Base-by-base conservation (phyloP, 2,329 filamentous ascomycete genomes). In the Ophiostoma sp. region DNA sequence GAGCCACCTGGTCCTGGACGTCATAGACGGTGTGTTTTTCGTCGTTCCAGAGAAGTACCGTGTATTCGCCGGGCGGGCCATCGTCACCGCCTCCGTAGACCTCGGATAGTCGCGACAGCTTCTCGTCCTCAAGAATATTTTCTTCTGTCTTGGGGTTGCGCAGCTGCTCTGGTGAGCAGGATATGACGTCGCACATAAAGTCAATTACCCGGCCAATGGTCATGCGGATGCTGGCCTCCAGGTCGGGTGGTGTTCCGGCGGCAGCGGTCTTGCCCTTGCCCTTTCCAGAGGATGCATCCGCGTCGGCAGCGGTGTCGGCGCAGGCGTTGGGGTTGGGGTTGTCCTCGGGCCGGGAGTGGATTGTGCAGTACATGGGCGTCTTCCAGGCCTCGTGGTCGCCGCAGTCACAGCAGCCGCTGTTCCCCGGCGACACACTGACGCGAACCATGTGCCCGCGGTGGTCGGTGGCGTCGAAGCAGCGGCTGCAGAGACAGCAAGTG, bases 101-200 rank as follows among this genome's bases (percentile, higher is more conserved):
- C 0, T 90, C 87, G 8, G 86, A 88, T 44, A 98, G 82, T 27
- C 94, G 86, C 20, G 94, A 97, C 71, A 86, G 84, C 71, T 85
- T 84, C 80, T 98, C 95, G 78, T 99, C 95, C 72, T 89, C 85
- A 70, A 87, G 81, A 70, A 99, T 95, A 0, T 89, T 90, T 69
- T 93, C 89, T 73, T 89, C 87, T 0, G 93, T 91, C 81, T 98
- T 99, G 10, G 89, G 84, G 72, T 96, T 84, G 57, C 95, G 89
- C 67, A 99, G 84, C 80, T 99, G 94, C 80, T 99, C 96, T 0
- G 96, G 96, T 1, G 94, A 96, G 80, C 96, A 99, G 2, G 95
- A 98, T 73, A 98, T 93, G 72, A 99, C 93, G 81, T 99, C 95
- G 81, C 94, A 97, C 73, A 99, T 89, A 78, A 97, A 99, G 81